These are phyloP conservation scores for Emericellopsis terricola DNA, from an alignment of 495 filamentous ascomycete species.

Conservation along the genomic window DNA sequence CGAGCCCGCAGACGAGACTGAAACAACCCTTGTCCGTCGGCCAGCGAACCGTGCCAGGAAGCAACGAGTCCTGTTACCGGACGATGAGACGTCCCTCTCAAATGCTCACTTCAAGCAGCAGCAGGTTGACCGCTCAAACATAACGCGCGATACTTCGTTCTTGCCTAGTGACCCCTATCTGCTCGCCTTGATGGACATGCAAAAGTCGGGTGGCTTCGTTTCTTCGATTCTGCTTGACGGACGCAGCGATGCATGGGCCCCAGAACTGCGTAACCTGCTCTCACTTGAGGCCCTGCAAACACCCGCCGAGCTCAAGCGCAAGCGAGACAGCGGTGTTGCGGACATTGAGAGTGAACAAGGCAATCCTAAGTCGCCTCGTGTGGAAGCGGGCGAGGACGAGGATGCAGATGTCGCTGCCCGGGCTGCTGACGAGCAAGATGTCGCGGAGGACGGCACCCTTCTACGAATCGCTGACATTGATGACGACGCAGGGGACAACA, in stretches of 20 bases:
- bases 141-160: slow-evolving; percentile 61
- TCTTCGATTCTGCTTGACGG: slow-evolving; percentile 61
- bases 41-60: slow-evolving; percentile 56
- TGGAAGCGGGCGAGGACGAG: slow-evolving; percentile 54
- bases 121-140: slow-evolving; percentile 61
- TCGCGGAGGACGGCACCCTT: slow-evolving; percentile 33
- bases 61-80: slow-evolving; percentile 52
- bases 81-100: slow-evolving; percentile 42
- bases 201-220: slow-evolving; percentile 76
- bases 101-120: slow-evolving; percentile 50
- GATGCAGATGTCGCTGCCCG: slow-evolving; percentile 24
- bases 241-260: slow-evolving; percentile 65
- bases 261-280: slow-evolving; percentile 71
- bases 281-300: slow-evolving; percentile 64
- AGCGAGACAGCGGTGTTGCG: slow-evolving; percentile 76
- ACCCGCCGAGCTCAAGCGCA: slow-evolving; percentile 74
- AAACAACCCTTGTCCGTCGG: slow-evolving; percentile 26
- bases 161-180: slow-evolving; percentile 72
- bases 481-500: slow-evolving; percentile 33
- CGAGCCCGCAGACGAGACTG: slow-evolving; percentile 35
- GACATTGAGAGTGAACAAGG: slow-evolving; percentile 50
- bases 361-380: slow-evolving; percentile 41
- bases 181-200: slow-evolving; percentile 74
- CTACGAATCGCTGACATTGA: slow-evolving; percentile 43
- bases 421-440: slow-evolving; percentile 29